Base-by-base conservation (phyloP, 495 filamentous ascomycete genomes). In the Tuber borchii region DNA sequence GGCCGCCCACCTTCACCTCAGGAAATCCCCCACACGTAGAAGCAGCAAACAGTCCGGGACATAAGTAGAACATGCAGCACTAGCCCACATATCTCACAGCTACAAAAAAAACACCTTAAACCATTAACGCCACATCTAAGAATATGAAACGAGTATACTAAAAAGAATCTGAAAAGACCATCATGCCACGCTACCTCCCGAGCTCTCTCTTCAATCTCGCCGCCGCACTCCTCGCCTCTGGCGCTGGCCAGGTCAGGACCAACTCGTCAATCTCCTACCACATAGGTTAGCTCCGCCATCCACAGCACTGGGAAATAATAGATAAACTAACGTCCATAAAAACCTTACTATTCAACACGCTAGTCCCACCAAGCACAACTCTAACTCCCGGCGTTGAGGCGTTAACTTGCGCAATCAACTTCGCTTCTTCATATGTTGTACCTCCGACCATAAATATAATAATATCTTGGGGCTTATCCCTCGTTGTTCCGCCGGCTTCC, bases 391-490 rank as follows among this genome's bases (percentile, higher is more conserved):
- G 96, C 10, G 91, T 91, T 72, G 90, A 92, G 39, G 93, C 93
- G 86, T 98, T 99, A 76, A 98, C 89, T 80, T 94, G 89, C 10
- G 95, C 93, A 4, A 97, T 89, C 86, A 92, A 92, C 86, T 96
- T 97, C 4, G 96, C 94, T 84, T 99, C 95, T 84, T 98, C 95
- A 82, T 97, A 98, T 1, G 95, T 99, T 5, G 90, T 90, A 9
- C 95, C 95, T 34, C 96, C 95, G 71, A 97, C 87, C 82, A 98
- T 92, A 82, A 99, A 98, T 22, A 98, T 88, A 51, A 99, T 88
- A 68, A 98, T 91, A 83, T 99, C 96, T 83, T 99, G 95, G 34
- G 95, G 95, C 82, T 97, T 99, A 80, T 98, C 95, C 56, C 90
- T 87, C 14, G 93, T 97, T 17, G 91, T 88, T 17, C 90, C 91